Evolutionary conservation across 768 basidiomycete species (phyloP), one percentile per base, ranked within the genome.

Genomic region (Leccinum variicolor): DNA sequence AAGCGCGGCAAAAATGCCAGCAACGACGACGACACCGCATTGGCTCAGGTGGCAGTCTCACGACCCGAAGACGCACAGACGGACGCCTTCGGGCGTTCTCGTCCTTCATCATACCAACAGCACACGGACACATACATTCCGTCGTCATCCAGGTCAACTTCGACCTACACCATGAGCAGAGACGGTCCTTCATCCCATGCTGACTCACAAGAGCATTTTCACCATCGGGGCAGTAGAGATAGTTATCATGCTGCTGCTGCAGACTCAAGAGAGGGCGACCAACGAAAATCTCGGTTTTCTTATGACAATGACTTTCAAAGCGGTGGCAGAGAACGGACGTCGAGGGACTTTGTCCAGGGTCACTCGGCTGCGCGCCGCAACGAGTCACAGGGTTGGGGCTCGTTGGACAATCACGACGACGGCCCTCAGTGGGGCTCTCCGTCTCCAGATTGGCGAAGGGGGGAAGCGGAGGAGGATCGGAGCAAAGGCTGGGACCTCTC

Each of bases 11-110:
- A 77, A 71, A 82, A 79, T 67, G 79, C 74, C 61, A 73, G 79
- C 60, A 79, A 80, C 64, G 77, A 80, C 62, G 81, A 84, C 61
- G 79, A 80, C 62, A 61, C 60, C 26, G 50, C 51, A 49, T 63
- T 65, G 64, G 72, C 74, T 59, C 79, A 64, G 55, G 76, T 69
- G 74, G 29, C 56, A 33, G 77, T 75, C 71, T 73, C 78, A 66
- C 81, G 78, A 70, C 69, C 65, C 62, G 83, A 84, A 59, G 83
- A 85, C 62, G 66, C 75, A 56, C 77, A 75, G 72, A 69, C 79
- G 65, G 81, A 85, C 59, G 69, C 77, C 56, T 85, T 83, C 71
- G 70, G 83, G 62, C 80, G 79, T 69, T 69, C 82, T 64, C 81
- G 80, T 66, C 77, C 77, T 62, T 73, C 66, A 54, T 64, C 69